A percentile compares a stretch with the other conserved stretches of the same genome.
phyloP scores from a whole-genome alignment of 768 basidiomycete species.

The Pisolithus orientalis region DNA sequence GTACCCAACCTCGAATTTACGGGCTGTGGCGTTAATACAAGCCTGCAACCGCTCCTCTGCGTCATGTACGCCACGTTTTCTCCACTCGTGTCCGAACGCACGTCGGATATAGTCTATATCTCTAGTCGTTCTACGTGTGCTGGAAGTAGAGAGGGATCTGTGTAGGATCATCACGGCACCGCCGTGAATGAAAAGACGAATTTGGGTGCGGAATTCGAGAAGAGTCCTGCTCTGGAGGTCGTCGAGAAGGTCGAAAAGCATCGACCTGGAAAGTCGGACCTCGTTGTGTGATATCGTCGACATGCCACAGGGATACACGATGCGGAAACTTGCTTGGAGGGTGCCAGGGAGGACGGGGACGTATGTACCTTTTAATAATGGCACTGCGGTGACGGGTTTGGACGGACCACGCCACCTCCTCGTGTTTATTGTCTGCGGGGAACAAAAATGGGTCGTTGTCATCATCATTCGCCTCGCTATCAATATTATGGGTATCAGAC shows the following conservation, averaged over 20 bases:
- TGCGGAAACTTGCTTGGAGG: no score
- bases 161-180: slow-evolving; percentile 74
- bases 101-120: slow-evolving; percentile 67
- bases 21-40: slow-evolving; percentile 54
- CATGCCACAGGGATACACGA: no score
- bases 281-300: slow-evolving; percentile 25
- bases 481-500: no score
- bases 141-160: slow-evolving; percentile 31
- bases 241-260: slow-evolving; percentile 41
- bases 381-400: no score
- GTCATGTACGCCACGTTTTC: slow-evolving; percentile 39
- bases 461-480: no score
- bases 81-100: slow-evolving; percentile 53
- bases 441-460: no score
- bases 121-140: slow-evolving; percentile 46
- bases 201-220: slow-evolving; percentile 40
- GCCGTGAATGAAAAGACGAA: slow-evolving; percentile 63
- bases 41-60: slow-evolving; percentile 48
- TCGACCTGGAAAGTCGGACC: slow-evolving; percentile 22
- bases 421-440: no score
- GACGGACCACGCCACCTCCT: no score
- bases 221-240: slow-evolving; percentile 47
- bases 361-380: no score
- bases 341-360: no score
- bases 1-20: slow-evolving; percentile 41